These are phyloP conservation scores for Saturnispora kantuleensis DNA, from an alignment of 805 yeast species.

Conservation along the genomic window DNA sequence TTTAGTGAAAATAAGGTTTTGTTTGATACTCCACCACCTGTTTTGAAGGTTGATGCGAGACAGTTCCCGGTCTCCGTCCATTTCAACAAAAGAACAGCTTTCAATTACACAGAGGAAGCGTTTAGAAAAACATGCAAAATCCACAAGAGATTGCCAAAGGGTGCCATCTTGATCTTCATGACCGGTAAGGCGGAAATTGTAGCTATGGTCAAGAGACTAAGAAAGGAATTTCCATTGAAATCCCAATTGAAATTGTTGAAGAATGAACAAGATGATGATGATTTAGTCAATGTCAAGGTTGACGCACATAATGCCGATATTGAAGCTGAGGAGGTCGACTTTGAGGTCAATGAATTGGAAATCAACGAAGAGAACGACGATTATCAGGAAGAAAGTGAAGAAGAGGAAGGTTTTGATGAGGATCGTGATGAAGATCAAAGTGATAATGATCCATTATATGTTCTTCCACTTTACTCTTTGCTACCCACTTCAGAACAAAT, in stretches of 20 bases:
- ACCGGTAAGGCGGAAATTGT: slow-evolving; percentile 94
- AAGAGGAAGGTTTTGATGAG: slow-evolving; percentile 67
- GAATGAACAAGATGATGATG: slow-evolving; percentile 23
- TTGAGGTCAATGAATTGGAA: slow-evolving; percentile 32
- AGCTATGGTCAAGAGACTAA: slow-evolving; percentile 58
- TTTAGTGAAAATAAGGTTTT: slow-evolving; percentile 72
- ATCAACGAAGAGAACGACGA: slow-evolving; percentile 34
- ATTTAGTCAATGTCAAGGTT: slow-evolving; percentile 36
- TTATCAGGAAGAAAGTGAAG: slow-evolving; percentile 32
- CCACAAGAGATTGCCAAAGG: slow-evolving; percentile 80
- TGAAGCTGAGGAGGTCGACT: slow-evolving; percentile 86
- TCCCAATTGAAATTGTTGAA: slow-evolving; percentile 5
- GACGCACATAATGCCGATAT: slow-evolving; percentile 52
- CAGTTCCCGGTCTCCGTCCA: slow-evolving; percentile 91
- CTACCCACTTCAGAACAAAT: slow-evolving; percentile 92
- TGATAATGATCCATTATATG: slow-evolving; percentile 71
- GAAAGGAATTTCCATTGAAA: slow-evolving; percentile 55
- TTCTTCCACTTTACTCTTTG: slow-evolving; percentile 84
- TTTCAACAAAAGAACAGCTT: slow-evolving; percentile 71
- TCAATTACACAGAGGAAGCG: slow-evolving; percentile 78
- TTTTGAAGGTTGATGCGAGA: slow-evolving; percentile 82
- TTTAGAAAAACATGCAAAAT: slow-evolving; percentile 78
- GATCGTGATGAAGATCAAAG: slow-evolving; percentile 60
- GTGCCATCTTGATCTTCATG: slow-evolving; percentile 83
- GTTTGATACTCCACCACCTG: slow-evolving; percentile 72